phyloP scores from a whole-genome alignment of 139 green algal genomes.

The Limnomonas spitsbergensis region DNA sequence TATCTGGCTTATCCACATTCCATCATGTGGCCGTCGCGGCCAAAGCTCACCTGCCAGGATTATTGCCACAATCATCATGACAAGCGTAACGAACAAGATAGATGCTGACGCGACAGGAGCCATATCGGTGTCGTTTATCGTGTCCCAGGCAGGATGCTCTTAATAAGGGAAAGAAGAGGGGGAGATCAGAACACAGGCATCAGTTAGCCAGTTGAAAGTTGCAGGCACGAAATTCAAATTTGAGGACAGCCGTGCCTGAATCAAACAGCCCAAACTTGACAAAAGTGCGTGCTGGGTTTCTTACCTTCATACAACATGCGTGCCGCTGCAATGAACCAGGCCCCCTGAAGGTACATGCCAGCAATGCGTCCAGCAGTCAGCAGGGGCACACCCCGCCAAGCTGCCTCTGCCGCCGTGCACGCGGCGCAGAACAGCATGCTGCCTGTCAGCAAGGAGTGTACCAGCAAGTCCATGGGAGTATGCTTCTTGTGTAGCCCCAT shows the following conservation, averaged over 20 bases:
- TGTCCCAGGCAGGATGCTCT: neutral
- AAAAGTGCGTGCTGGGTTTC: neutral
- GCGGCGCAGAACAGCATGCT: slow-evolving; percentile 11
- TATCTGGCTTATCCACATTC: no score
- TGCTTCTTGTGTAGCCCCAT: slow-evolving; percentile 74
- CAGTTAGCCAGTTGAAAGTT: no score
- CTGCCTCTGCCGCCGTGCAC: neutral
- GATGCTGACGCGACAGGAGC: neutral
- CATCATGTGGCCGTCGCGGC: no score
- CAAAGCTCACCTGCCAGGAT: slow-evolving; percentile 1
- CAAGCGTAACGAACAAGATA: neutral
- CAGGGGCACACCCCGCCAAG: neutral
- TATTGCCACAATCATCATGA: neutral
- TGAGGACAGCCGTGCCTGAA: no score
- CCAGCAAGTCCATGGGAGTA: slow-evolving; percentile 45
- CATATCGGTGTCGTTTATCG: neutral
- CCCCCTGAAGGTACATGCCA: neutral
- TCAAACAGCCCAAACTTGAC: no score
- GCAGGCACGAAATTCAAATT: no score
- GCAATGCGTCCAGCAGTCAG: neutral
- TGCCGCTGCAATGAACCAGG: slow-evolving; percentile 13
- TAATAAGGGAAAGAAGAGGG: neutral
- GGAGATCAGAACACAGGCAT: neutral
- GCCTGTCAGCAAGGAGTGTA: slow-evolving; percentile 58
- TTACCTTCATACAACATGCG: slow-evolving; percentile 18